phyloP scores from a whole-genome alignment of 306 rosid genomes.

The Acacia crassicarpa region DNA sequence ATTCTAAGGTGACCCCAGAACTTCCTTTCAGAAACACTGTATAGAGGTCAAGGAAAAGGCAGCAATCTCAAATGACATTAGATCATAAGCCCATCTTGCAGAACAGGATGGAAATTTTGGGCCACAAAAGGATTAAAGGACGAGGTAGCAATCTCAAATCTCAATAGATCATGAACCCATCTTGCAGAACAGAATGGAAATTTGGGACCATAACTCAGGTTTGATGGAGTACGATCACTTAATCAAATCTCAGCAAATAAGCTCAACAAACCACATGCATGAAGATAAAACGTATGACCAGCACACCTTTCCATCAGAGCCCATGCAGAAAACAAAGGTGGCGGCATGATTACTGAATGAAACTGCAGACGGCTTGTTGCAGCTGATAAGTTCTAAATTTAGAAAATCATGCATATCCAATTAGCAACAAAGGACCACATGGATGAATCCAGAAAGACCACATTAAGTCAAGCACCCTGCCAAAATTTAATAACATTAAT shows the following conservation, averaged over 20 bases:
- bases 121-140: constrained; percentile 10
- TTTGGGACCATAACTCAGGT: constrained; percentile 30
- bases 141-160: constrained; percentile 7
- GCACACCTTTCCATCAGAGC: constrained; percentile 37
- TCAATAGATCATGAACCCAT: constrained; percentile 18
- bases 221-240: constrained; percentile 23
- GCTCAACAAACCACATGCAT: constrained; percentile 39
- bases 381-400: constrained; percentile 55
- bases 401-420: constrained; percentile 72
- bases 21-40: constrained; percentile 21
- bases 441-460: constrained; percentile 81
- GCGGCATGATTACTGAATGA: neutral
- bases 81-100: constrained; percentile 25
- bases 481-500: constrained; percentile 85
- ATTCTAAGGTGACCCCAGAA: neutral
- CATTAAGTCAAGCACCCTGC: constrained; percentile 85
- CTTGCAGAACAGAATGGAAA: constrained; percentile 32
- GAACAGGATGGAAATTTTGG: constrained; percentile 30
- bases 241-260: constrained; percentile 53
- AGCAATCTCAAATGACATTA: neutral
- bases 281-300: constrained; percentile 28
- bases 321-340: constrained; percentile 24
- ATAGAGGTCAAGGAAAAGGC: constrained; percentile 10
- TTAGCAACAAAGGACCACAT: constrained; percentile 84
- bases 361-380: constrained; percentile 26